Evolutionary conservation across 2,329 filamentous ascomycete genomes (phyloP).

Genomic region (Alternaria dauci): DNA sequence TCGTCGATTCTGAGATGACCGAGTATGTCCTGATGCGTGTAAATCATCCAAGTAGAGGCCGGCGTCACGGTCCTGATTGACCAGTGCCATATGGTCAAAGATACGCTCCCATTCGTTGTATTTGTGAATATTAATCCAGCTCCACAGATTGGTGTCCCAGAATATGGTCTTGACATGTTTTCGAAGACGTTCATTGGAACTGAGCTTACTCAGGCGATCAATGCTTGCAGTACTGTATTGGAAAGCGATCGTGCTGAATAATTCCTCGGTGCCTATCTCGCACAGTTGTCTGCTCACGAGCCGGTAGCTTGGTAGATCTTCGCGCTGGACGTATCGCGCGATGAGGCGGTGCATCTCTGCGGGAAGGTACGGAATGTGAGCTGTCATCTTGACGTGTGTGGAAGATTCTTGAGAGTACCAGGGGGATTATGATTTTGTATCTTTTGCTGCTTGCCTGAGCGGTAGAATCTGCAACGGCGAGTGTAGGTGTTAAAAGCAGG

Average conservation of each 20-base stretch:
- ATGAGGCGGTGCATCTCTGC: conserved; percentile 22
- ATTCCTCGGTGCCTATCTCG: conserved; percentile 10
- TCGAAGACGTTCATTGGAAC: conserved; percentile 9
- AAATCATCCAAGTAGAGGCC: background rate
- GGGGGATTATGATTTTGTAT: background rate
- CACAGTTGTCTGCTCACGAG: conserved; percentile 15
- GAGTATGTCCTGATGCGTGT: background rate
- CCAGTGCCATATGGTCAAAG: background rate
- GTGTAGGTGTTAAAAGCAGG: background rate
- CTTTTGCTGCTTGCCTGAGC: background rate
- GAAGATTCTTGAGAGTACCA: background rate
- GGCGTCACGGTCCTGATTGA: background rate
- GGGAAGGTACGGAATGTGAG: conserved; percentile 16
- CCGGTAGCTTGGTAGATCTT: conserved; percentile 22
- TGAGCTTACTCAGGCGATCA: conserved; percentile 13
- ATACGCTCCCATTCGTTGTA: conserved; percentile 19
- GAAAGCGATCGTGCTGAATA: conserved; percentile 22
- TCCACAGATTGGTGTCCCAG: conserved; percentile 22
- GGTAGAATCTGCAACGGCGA: background rate
- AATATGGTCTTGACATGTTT: conserved; percentile 16
- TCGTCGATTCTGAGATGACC: conserved; percentile 5
- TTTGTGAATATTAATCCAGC: conserved; percentile 2
- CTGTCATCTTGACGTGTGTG: background rate
- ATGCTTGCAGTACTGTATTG: conserved; percentile 17
- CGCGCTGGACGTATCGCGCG: conserved; percentile 12